Evolutionary conservation across 1,284 basidiomycete genomes (phyloP).

Genomic region (Malassezia nana): DNA sequence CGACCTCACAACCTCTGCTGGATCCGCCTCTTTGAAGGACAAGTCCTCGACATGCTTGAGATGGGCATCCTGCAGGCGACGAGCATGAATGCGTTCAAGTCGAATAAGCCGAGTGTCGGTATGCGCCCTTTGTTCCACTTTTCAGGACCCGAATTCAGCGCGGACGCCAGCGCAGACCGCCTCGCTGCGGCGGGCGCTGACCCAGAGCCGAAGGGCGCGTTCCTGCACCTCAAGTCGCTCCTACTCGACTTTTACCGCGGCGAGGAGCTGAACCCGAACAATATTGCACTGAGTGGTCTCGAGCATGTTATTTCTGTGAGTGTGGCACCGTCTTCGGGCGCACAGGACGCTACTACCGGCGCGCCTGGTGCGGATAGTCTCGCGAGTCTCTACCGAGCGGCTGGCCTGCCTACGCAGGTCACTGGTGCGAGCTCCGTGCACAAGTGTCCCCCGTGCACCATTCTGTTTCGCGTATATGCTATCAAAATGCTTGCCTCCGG

Average conservation of each 20-base stretch:
- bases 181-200: slow-evolving; percentile 28
- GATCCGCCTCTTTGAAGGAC: slow-evolving; percentile 74
- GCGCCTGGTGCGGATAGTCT: slow-evolving; percentile 10
- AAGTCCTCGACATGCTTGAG: slow-evolving; percentile 89
- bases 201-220: slow-evolving; percentile 27
- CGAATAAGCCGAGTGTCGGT: slow-evolving; percentile 76
- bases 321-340: slow-evolving; percentile 21
- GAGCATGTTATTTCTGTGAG: slow-evolving; percentile 69
- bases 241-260: slow-evolving; percentile 80
- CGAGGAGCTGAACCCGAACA: slow-evolving; percentile 61
- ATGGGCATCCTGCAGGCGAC: slow-evolving; percentile 72
- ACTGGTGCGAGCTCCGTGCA: slow-evolving; percentile 51
- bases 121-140: slow-evolving; percentile 90
- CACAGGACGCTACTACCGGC: slow-evolving; percentile 1
- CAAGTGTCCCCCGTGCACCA: slow-evolving; percentile 53
- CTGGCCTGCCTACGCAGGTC: slow-evolving; percentile 27
- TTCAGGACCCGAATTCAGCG: slow-evolving; percentile 55
- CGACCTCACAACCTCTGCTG: slow-evolving; percentile 78
- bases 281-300: slow-evolving; percentile 67
- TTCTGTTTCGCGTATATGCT: slow-evolving; percentile 83
- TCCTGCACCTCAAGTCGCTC: slow-evolving; percentile 65
- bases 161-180: slow-evolving; percentile 20
- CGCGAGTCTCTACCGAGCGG: slow-evolving; percentile 32
- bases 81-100: slow-evolving; percentile 73
- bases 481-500: slow-evolving; percentile 61